Conservation (phyloP, 2,329 filamentous ascomycete species). For the Hymenoscyphus repandus region DNA sequence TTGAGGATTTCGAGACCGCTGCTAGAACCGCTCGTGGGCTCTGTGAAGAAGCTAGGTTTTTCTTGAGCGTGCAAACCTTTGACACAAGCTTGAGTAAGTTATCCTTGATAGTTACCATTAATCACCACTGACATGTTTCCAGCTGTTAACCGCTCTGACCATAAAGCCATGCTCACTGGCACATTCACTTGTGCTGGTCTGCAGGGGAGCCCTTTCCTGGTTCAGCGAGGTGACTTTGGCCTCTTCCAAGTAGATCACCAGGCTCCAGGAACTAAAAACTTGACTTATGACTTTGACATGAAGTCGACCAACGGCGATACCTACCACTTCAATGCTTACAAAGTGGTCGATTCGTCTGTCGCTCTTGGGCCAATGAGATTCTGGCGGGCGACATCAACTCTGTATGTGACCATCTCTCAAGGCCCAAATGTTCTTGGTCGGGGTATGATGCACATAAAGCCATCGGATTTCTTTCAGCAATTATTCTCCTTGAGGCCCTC, state of each 20-base stretch:
- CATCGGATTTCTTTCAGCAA: slow-evolving; percentile 49
- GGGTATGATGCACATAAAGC: slow-evolving; percentile 53
- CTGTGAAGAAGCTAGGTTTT: slow-evolving; percentile 52
- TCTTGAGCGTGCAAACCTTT: slow-evolving; percentile 52
- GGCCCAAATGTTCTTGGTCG: slow-evolving; percentile 42
- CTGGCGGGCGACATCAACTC: slow-evolving; percentile 56
- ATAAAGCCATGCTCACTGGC: slow-evolving; percentile 51
- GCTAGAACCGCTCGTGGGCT: slow-evolving; percentile 47
- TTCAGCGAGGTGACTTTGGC: slow-evolving; percentile 51
- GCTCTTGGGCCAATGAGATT: slow-evolving; percentile 51
- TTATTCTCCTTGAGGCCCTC: slow-evolving; percentile 48
- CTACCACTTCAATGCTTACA: slow-evolving; percentile 57
- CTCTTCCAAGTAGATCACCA: slow-evolving; percentile 49
- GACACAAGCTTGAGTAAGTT: slow-evolving; percentile 40
- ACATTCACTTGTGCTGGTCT: slow-evolving; percentile 53
- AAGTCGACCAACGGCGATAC: slow-evolving; percentile 45
- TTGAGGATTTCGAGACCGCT: slow-evolving; percentile 48
- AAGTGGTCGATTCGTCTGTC: slow-evolving; percentile 55
- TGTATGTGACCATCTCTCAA: slow-evolving; percentile 54
- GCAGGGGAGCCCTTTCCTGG: slow-evolving; percentile 54
- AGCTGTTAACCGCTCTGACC: slow-evolving; percentile 42
- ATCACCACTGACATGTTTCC: slow-evolving; percentile 2
- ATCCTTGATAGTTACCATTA: not conserved
- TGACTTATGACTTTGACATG: slow-evolving; percentile 60
- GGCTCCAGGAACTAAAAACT: slow-evolving; percentile 51